Base-by-base conservation (phyloP, 2,329 filamentous ascomycete species). In the Mycocentrospora acerina region DNA sequence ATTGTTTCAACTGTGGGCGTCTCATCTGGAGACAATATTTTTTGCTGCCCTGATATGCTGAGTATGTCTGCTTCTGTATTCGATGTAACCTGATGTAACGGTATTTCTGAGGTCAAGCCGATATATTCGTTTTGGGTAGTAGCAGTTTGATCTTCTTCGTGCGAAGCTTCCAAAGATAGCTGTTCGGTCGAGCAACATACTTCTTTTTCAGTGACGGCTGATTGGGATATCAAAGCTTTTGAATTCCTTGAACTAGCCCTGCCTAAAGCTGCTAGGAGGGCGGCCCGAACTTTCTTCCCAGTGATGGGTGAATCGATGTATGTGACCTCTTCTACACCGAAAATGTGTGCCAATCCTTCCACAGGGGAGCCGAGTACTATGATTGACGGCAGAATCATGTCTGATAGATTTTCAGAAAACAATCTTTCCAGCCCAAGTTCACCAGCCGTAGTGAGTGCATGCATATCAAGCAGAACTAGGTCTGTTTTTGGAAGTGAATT, bases 391-490 rank as follows among this genome's bases (percentile, higher is more conserved):
- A 26, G 26, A 16, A 14, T 14, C 4, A 16, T 28, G 13, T 18
- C 17, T 19, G 29, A 35, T 15, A 34, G 11, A 24, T 36, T 16
- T 16, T 24, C n/a, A 17, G 37, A 27, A 10, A 44, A 27, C 7
- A 37, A 14, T 1, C 14, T 24, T 27, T 37, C 28, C 25, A 27
- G 29, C n/a, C 41, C 29, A 19, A 35, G 22, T 1, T 24, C 7
- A 4, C 15, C 25, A 12, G 12, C 27, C 4, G 24, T 18, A 3
- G 17, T 13, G 16, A 44, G 11, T 14, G 42, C 19, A 38, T 41
- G 37, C 17, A 34, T 29, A 16, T 44, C 42, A 7, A 44, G 6
- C 7, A 41, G 19, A n/a, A 40, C n/a, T 26, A 41, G 17, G 29
- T 41, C 38, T 15, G 27, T 29, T 11, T 29, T 15, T 27, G 35